phyloP scores from a whole-genome alignment of 768 basidiomycete species.

The Mycena latifolia region DNA sequence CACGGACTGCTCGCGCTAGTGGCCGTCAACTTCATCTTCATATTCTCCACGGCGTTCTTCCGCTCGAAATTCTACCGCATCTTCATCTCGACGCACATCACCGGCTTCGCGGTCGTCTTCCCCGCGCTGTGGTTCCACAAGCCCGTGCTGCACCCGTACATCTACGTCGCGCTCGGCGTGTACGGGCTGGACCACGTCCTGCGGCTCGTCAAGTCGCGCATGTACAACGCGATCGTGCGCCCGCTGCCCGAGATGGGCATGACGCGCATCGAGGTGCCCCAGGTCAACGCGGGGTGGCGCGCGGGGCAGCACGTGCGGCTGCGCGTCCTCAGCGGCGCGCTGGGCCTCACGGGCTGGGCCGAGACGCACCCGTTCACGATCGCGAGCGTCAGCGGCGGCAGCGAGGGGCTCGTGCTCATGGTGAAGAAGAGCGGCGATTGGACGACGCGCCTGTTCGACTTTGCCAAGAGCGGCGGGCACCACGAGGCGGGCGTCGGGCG shows the following conservation, averaged over 20 bases:
- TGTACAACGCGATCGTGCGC: conserved; percentile 56
- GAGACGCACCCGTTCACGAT: conserved; percentile 75
- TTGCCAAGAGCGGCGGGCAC: conserved; percentile 39
- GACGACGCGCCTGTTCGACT: conserved; percentile 57
- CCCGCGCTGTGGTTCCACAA: conserved; percentile 56
- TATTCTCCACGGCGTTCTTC: conserved; percentile 60
- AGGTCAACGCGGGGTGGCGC: conserved; percentile 65
- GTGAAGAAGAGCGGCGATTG: conserved; percentile 63
- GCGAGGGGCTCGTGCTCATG: conserved; percentile 62
- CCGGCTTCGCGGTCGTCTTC: conserved; percentile 56
- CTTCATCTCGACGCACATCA: conserved; percentile 64
- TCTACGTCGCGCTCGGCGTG: conserved; percentile 52
- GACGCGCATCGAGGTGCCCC: conserved; percentile 60
- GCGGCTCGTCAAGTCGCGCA: conserved; percentile 62
- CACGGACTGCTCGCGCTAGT: conserved; percentile 55
- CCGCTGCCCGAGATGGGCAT: conserved; percentile 60
- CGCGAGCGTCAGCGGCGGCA: conserved; percentile 58
- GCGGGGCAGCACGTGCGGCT: conserved; percentile 74
- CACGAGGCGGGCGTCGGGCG: conserved; percentile 38
- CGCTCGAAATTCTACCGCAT: conserved; percentile 62
- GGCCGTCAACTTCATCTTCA: conserved; percentile 55
- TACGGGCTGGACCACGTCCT: conserved; percentile 61
- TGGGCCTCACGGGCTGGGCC: conserved; percentile 54
- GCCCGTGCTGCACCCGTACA: conserved; percentile 54
- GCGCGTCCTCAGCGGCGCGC: conserved; percentile 55